Conservation (phyloP, 192 early-diverging fungal genomes). For the Chytriomyces sp. region DNA sequence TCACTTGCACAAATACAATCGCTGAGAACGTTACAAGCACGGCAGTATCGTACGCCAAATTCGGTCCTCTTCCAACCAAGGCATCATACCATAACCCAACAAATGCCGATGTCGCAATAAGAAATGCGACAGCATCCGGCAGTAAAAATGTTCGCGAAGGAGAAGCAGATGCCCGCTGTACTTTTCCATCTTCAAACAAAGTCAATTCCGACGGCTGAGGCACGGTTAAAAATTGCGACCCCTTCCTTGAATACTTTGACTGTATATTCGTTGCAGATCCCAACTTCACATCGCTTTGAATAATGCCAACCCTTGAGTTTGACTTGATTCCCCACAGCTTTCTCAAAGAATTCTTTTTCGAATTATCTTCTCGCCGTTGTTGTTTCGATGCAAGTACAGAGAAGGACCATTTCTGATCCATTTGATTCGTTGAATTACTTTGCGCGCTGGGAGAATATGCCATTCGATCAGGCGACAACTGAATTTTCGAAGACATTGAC, state of each 20-base stretch:
- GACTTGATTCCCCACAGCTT: neutral
- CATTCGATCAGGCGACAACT: neutral
- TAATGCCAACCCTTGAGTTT: neutral
- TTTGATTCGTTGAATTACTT: neutral
- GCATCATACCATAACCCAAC: slow-evolving; percentile 18
- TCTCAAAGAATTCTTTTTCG: neutral
- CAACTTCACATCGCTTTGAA: neutral
- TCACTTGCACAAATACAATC: slow-evolving; percentile 23
- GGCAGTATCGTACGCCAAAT: neutral
- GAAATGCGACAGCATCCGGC: neutral
- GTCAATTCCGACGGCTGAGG: too few species aligned
- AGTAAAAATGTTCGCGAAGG: neutral
- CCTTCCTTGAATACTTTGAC: neutral
- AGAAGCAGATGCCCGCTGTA: neutral
- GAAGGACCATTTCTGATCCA: neutral
- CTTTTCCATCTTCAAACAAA: neutral
- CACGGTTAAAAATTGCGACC: too few species aligned
- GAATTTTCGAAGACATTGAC: neutral
- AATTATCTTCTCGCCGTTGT: neutral
- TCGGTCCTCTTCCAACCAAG: slow-evolving; percentile 20
- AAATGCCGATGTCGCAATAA: neutral
- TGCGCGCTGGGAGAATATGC: neutral
- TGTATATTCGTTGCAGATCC: neutral
- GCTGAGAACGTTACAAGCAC: slow-evolving; percentile 13
- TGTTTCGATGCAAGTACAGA: neutral